phyloP scores from a whole-genome alignment of 345 rosid species.

The Rubroshorea leprosula region DNA sequence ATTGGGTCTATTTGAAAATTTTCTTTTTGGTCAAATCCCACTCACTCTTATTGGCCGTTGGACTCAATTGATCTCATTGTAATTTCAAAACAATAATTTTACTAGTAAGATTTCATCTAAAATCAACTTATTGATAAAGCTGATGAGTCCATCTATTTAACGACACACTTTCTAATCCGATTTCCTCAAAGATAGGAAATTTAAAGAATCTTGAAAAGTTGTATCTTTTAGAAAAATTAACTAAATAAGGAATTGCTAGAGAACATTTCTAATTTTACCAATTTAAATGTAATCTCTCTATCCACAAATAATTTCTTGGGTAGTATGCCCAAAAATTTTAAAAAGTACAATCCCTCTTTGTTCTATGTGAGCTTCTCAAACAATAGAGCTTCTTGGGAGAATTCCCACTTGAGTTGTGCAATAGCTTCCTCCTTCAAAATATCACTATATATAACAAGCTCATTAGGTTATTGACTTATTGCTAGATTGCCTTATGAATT shows the following conservation, averaged over 20 bases:
- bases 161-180: constrained; percentile 39
- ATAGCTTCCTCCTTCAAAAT: constrained; percentile 27
- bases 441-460: constrained; percentile 37
- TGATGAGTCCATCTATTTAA: constrained; percentile 22
- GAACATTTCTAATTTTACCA: constrained; percentile 38
- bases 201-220: constrained; percentile 17
- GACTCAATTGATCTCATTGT: constrained; percentile 41
- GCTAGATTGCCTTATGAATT: constrained; percentile 53
- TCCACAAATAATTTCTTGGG: constrained; percentile 51
- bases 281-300: constrained; percentile 25
- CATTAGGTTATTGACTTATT: constrained; percentile 48
- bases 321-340: constrained; percentile 41
- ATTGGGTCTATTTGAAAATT: constrained; percentile 36
- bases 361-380: constrained; percentile 38
- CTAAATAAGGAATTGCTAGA: constrained; percentile 47
- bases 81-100: constrained; percentile 44
- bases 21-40: constrained; percentile 39
- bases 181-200: constrained; percentile 46
- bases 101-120: constrained; percentile 42
- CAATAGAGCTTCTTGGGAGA: constrained; percentile 59
- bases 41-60: constrained; percentile 37
- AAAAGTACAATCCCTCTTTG: constrained; percentile 41
- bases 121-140: constrained; percentile 34
- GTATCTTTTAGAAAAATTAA: constrained; percentile 46
- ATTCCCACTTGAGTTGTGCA: constrained; percentile 50